phyloP scores from a whole-genome alignment of 768 basidiomycete genomes.

The Omphalotus guepiniiformis region DNA sequence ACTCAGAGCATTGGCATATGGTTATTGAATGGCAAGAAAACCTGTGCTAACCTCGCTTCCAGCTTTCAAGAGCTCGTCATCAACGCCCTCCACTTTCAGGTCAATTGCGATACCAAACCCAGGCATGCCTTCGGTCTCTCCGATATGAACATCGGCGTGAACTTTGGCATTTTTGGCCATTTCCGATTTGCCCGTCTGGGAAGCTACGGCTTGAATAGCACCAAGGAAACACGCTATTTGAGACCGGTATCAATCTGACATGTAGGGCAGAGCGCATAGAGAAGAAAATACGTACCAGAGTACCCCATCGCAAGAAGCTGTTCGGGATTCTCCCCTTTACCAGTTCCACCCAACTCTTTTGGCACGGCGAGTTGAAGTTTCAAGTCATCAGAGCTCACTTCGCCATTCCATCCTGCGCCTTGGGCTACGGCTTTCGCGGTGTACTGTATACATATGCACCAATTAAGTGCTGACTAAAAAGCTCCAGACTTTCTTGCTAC shows the following conservation, averaged over 20 bases:
- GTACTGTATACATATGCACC: slow-evolving; percentile 39
- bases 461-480: background rate
- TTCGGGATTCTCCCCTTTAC: slow-evolving; percentile 64
- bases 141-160: slow-evolving; percentile 57
- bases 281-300: slow-evolving; percentile 41
- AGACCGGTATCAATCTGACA: background rate
- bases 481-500: slow-evolving; percentile 27
- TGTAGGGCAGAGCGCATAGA: background rate
- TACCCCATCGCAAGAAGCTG: slow-evolving; percentile 72
- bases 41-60: slow-evolving; percentile 69
- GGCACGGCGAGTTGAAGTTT: slow-evolving; percentile 48
- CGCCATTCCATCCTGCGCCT: slow-evolving; percentile 64
- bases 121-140: slow-evolving; percentile 48
- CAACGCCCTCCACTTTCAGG: slow-evolving; percentile 65
- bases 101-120: slow-evolving; percentile 70
- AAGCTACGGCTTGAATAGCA: slow-evolving; percentile 60
- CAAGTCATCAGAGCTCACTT: slow-evolving; percentile 43
- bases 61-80: slow-evolving; percentile 61
- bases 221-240: slow-evolving; percentile 64
- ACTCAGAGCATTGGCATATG: no score
- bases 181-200: slow-evolving; percentile 48
- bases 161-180: slow-evolving; percentile 57
- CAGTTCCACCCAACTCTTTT: slow-evolving; percentile 57
- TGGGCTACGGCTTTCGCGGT: slow-evolving; percentile 62
- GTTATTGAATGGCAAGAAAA: no score